Conservation (phyloP, 2,329 filamentous ascomycete genomes). For the Zymoseptoria brevis region DNA sequence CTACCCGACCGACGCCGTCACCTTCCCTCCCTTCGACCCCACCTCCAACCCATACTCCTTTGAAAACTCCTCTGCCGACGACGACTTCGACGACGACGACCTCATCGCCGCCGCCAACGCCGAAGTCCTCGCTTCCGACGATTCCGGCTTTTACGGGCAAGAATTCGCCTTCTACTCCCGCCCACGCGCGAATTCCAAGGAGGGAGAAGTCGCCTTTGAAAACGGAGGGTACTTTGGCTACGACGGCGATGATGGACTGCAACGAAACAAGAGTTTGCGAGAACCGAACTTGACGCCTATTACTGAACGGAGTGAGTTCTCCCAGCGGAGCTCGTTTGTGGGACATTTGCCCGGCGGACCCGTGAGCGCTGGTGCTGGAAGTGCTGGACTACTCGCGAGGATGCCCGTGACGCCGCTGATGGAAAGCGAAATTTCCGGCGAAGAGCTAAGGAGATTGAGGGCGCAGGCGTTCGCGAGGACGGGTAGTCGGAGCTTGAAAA, state of each 20-base stretch:
- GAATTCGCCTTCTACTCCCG: conserved; percentile 92
- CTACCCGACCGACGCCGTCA: neutral
- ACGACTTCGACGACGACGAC: conserved; percentile 61
- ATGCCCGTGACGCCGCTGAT: conserved; percentile 31
- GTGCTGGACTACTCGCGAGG: conserved; percentile 66
- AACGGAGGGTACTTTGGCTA: conserved; percentile 88
- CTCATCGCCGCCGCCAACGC: conserved; percentile 95
- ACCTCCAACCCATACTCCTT: conserved; percentile 33
- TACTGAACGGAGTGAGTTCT: conserved; percentile 92
- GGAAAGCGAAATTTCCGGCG: conserved; percentile 22
- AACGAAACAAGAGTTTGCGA: conserved; percentile 65
- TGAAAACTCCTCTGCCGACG: conserved; percentile 34
- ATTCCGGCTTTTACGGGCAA: conserved; percentile 88
- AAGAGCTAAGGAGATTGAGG: conserved; percentile 33
- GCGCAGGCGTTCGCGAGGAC: conserved; percentile 46
- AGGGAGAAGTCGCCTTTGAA: conserved; percentile 50
- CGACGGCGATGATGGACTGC: conserved; percentile 54
- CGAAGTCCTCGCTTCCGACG: conserved; percentile 83
- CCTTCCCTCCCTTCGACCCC: conserved; percentile 21
- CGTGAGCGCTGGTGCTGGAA: conserved; percentile 50
- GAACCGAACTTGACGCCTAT: conserved; percentile 95
- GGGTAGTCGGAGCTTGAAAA: conserved; percentile 27
- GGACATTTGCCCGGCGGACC: conserved; percentile 40
- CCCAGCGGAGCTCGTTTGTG: conserved; percentile 85
- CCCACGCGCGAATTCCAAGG: conserved; percentile 35